Evolutionary conservation across 2,329 filamentous ascomycete genomes (phyloP).

Genomic region (Chaetomium globosum): DNA sequence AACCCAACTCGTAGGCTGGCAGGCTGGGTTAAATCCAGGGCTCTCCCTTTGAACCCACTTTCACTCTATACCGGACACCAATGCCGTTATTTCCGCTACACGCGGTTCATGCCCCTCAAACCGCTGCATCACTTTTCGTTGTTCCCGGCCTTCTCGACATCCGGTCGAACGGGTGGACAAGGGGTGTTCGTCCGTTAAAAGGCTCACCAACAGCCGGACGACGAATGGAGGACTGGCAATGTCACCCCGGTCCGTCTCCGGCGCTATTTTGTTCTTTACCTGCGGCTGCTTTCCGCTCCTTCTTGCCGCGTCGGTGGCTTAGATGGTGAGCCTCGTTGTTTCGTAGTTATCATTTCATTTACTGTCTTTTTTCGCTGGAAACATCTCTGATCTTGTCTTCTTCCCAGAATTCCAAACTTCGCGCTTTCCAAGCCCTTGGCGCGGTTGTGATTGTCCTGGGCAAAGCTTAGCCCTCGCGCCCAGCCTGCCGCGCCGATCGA

Average conservation of each 20-base stretch:
- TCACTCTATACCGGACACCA: neutral
- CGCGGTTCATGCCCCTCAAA: neutral
- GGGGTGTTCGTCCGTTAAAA: neutral
- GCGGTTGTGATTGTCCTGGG: slow-evolving; percentile 2
- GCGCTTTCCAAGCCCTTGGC: slow-evolving; percentile 27
- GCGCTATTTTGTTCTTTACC: neutral
- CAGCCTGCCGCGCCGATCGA: neutral
- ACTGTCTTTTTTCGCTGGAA: no score
- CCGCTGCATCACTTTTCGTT: neutral
- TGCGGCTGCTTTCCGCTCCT: neutral
- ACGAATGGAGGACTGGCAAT: neutral
- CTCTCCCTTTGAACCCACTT: neutral
- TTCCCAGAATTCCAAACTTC: no score
- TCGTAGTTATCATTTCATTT: no score
- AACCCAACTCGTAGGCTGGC: neutral
- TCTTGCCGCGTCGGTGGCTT: neutral
- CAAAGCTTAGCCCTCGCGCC: slow-evolving; percentile 21
- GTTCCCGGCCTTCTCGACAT: neutral
- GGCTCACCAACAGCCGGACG: neutral
- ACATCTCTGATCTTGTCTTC: no score
- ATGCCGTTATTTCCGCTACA: neutral
- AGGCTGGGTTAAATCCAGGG: neutral
- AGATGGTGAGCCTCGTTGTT: no score
- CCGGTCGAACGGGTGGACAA: slow-evolving; percentile 2
- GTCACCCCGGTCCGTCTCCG: slow-evolving; percentile 2